Evolutionary conservation across 2,329 filamentous ascomycete genomes (phyloP), one percentile per base, ranked within the genome.

Genomic region (Alternaria sp.): DNA sequence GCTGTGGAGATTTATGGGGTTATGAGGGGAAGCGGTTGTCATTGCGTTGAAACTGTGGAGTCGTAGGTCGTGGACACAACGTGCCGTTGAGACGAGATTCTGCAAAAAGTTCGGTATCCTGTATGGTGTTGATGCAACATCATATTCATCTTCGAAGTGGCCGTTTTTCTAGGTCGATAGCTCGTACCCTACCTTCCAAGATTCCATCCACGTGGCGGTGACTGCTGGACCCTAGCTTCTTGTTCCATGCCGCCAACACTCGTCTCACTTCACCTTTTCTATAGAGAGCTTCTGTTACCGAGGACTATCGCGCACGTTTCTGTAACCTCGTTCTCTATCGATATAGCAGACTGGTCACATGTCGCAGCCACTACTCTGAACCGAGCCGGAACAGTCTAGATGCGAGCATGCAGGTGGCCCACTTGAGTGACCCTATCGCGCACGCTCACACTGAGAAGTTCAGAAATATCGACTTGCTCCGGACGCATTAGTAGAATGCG

Each of bases 221-320:
- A 36, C 39, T 36, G 24, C 53, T 56, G 56, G 57, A 46, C 57
- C 26, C 34, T 24, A 24, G 22, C 22, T 34, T 22, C 41, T 39
- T 52, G 28, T 36, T 22, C 39, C 52, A 26, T 26, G 24, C 24
- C 24, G 24, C 22, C 48, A 22, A 24, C 18, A 38, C 30, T 30
- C 7, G 24, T 26, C 24, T 26, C 28, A 43, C 43, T 42, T 49
- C 24, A 39, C 34, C 22, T 28, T 30, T 12, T n/a, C 30, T n/a
- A 34, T 30, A 47, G n/a, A 30, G 20, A 36, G 32, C 46, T 49
- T 36, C 32, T 20, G 46, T 16, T 14, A 48, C 46, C 46, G n/a
- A 48, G 18, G 20, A 20, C 18, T 20, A 34, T 20, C 46, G 20
- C 32, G 20, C 46, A 34, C 14, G 3, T 24, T 16, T 34, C 18